A percentile compares a stretch with the other conserved stretches of the same genome.
Evolutionary conservation across 768 basidiomycete genomes (phyloP).

Genomic region (Clitopilus hobsonii): DNA sequence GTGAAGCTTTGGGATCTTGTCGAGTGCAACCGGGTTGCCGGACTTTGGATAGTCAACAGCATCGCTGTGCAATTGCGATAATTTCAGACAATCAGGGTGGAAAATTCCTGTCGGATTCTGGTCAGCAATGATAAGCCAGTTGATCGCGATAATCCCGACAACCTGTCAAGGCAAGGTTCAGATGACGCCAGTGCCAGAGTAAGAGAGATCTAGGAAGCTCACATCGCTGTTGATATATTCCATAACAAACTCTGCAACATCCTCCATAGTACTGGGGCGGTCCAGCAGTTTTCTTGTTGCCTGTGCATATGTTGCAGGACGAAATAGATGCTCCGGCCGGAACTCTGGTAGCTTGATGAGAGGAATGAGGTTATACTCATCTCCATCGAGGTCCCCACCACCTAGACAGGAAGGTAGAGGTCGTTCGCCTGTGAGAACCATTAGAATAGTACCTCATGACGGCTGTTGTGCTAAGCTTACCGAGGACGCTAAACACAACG

Average conservation of each 20-base stretch:
- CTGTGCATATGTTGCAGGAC: slow-evolving; percentile 46
- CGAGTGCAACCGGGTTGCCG: slow-evolving; percentile 36
- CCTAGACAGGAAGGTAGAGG: slow-evolving; percentile 61
- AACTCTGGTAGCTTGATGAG: slow-evolving; percentile 33
- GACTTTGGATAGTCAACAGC: slow-evolving; percentile 69
- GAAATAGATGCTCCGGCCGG: slow-evolving; percentile 11
- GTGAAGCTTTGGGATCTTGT: slow-evolving; percentile 39
- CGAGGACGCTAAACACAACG: slow-evolving; percentile 59
- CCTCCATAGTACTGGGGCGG: slow-evolving; percentile 49
- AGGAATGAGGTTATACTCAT: slow-evolving; percentile 50
- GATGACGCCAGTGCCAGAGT: slow-evolving; percentile 13
- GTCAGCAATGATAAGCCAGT: slow-evolving; percentile 66
- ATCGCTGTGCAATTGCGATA: slow-evolving; percentile 55
- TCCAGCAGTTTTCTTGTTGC: slow-evolving; percentile 40
- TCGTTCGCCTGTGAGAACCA: slow-evolving; percentile 36
- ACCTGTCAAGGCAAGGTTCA: slow-evolving; percentile 27
- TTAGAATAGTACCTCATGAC: background rate
- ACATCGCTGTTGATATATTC: slow-evolving; percentile 68
- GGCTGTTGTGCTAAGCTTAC: slow-evolving; percentile 22
- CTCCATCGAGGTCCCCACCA: slow-evolving; percentile 70
- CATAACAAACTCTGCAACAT: slow-evolving; percentile 66
- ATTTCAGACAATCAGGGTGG: slow-evolving; percentile 43
- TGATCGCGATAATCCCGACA: slow-evolving; percentile 57
- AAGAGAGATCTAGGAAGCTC: slow-evolving; percentile 47
- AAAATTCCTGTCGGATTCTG: slow-evolving; percentile 40